These are phyloP conservation scores for Retiboletus flavoniger DNA, from an alignment of 1,284 basidiomycete species.

Conservation along the genomic window DNA sequence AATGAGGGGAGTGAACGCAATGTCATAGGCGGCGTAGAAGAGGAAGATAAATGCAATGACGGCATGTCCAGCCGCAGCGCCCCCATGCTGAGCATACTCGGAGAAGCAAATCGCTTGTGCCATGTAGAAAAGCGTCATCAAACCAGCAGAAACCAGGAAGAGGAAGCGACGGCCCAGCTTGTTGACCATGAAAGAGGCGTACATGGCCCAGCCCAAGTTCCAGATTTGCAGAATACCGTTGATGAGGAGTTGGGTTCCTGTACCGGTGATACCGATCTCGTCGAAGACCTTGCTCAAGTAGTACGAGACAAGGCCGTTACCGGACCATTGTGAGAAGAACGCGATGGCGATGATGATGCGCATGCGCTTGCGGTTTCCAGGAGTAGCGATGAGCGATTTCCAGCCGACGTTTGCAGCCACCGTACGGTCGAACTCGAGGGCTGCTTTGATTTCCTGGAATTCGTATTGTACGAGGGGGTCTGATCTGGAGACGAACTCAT, in stretches of 20 bases:
- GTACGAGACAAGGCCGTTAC: conserved; percentile 74
- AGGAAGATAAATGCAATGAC: conserved; percentile 79
- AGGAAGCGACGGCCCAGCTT: conserved; percentile 59
- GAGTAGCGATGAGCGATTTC: conserved; percentile 54
- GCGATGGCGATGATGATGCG: conserved; percentile 67
- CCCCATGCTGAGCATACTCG: conserved; percentile 49
- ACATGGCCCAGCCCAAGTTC: conserved; percentile 65
- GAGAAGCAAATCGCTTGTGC: conserved; percentile 73
- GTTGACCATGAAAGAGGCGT: conserved; percentile 59
- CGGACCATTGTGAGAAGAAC: conserved; percentile 76
- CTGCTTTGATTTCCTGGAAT: conserved; percentile 75
- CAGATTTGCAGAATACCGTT: conserved; percentile 76
- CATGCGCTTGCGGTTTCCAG: conserved; percentile 68
- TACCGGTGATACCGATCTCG: conserved; percentile 67
- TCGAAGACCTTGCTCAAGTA: conserved; percentile 73
- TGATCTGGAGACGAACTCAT: conserved; percentile 35
- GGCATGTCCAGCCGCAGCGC: conserved; percentile 52
- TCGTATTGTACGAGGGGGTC: conserved; percentile 73
- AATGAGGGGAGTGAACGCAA: conserved; percentile 73
- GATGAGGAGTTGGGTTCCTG: conserved; percentile 62
- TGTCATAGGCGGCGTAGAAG: conserved; percentile 67
- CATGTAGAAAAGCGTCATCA: conserved; percentile 71
- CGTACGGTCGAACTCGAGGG: conserved; percentile 59
- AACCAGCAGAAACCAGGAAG: conserved; percentile 61
- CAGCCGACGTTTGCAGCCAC: conserved; percentile 60